These are phyloP conservation scores for Apiospora saccharicola DNA, from an alignment of 2,329 filamentous ascomycete genomes.

Conservation along the genomic window DNA sequence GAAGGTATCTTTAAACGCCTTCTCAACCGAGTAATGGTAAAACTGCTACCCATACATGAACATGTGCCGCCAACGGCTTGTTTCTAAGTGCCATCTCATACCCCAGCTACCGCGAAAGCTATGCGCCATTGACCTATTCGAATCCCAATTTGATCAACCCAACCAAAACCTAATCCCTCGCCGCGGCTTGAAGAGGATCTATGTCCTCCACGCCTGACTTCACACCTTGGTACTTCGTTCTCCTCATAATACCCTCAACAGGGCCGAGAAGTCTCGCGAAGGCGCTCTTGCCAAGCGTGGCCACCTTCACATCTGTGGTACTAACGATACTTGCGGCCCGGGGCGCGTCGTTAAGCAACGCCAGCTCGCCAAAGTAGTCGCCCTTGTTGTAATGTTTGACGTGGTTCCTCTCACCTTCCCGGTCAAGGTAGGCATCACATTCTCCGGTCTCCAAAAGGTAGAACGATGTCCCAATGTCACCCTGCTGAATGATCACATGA, in stretches of 20 bases:
- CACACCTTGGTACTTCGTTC: constrained; percentile 70
- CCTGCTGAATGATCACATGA: constrained; percentile 87
- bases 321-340: constrained; percentile 89
- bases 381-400: constrained; percentile 88
- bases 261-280: constrained; percentile 94
- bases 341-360: constrained; percentile 90
- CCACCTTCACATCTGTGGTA: constrained; percentile 89
- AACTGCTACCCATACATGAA: constrained; percentile 20
- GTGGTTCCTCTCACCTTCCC: constrained; percentile 69
- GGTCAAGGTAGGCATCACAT: constrained; percentile 76
- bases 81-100: constrained; percentile 18
- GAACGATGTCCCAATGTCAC: constrained; percentile 90
- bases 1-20: constrained; percentile 24
- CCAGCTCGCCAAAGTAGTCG: constrained; percentile 96
- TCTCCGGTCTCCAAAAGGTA: constrained; percentile 89
- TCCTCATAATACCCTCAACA: constrained; percentile 92
- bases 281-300: constrained; percentile 88
- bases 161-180: constrained; percentile 10
- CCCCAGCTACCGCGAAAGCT: constrained; percentile 1
- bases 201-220: constrained; percentile 70
- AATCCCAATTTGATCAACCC: constrained; percentile 15
- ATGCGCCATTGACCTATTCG: constrained; percentile 18
- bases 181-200: constrained; percentile 65
- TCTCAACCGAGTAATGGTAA: constrained; percentile 20
- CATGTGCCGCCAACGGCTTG: constrained; percentile 21